phyloP scores from a whole-genome alignment of 2,329 filamentous ascomycete genomes.

The Aspergillus uvarum region DNA sequence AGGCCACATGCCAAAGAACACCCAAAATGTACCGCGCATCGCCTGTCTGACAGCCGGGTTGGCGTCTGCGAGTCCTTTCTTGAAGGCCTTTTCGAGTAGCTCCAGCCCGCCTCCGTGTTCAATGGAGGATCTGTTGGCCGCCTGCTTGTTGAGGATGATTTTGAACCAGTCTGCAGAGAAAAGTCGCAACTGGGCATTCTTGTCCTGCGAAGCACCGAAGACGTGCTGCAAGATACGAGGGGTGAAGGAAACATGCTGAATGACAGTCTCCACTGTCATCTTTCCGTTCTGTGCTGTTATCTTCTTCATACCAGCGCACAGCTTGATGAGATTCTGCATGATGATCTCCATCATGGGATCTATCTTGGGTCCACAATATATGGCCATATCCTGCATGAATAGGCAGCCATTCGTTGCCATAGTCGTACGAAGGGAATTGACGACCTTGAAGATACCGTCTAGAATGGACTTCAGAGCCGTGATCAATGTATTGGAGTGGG shows the following conservation, averaged over 20 bases:
- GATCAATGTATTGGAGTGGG: constrained; percentile 72
- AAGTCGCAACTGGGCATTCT: constrained; percentile 82
- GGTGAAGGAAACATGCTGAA: constrained; percentile 77
- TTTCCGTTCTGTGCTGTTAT: constrained; percentile 85
- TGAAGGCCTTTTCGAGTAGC: constrained; percentile 80
- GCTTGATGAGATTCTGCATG: constrained; percentile 84
- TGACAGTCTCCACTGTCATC: constrained; percentile 73
- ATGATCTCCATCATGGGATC: constrained; percentile 89
- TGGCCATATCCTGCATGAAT: constrained; percentile 80
- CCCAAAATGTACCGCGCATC: constrained; percentile 84
- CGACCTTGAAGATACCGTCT: constrained; percentile 84
- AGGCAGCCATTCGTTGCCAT: constrained; percentile 83
- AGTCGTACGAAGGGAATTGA: constrained; percentile 82
- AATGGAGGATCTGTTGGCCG: constrained; percentile 72
- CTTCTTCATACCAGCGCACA: constrained; percentile 87
- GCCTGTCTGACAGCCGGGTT: constrained; percentile 88
- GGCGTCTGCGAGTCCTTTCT: constrained; percentile 81
- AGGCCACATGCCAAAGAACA: constrained; percentile 74
- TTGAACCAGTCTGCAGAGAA: constrained; percentile 81
- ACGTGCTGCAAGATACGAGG: constrained; percentile 82
- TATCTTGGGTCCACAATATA: constrained; percentile 71
- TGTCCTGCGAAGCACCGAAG: constrained; percentile 79
- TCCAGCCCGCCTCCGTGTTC: constrained; percentile 84
- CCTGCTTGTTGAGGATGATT: constrained; percentile 75
- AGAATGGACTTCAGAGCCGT: constrained; percentile 69